phyloP scores from a whole-genome alignment of 805 yeast species.

The Ogataea wickerhamii region DNA sequence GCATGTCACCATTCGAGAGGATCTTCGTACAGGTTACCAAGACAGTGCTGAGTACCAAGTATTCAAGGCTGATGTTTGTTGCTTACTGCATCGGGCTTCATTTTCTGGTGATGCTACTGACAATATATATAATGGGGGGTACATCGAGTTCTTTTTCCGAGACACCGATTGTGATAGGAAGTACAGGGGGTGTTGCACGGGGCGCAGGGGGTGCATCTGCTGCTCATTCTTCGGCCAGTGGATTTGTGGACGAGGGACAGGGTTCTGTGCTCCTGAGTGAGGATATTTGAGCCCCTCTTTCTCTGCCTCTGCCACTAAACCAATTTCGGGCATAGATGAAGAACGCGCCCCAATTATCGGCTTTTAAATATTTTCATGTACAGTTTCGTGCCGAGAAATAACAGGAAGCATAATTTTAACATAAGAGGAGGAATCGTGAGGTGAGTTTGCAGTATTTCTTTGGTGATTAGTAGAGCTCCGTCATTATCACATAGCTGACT shows the following conservation, averaged over 20 bases:
- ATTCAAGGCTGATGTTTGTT: conserved; percentile 69
- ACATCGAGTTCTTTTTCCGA: conserved; percentile 10
- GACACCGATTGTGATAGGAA: conserved; percentile 16
- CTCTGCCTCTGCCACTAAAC: too few relatives aligned
- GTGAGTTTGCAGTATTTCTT: too few relatives aligned
- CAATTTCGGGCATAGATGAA: too few relatives aligned
- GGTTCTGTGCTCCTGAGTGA: background rate
- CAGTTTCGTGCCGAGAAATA: too few relatives aligned
- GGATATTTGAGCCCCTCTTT: too few relatives aligned
- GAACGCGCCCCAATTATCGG: too few relatives aligned
- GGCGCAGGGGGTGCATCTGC: conserved; percentile 12
- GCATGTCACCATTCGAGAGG: conserved; percentile 74
- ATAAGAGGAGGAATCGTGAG: too few relatives aligned
- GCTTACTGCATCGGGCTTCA: conserved; percentile 75
- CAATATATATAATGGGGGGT: conserved; percentile 46
- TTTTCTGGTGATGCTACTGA: conserved; percentile 61
- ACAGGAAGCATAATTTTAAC: too few relatives aligned
- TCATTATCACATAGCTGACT: too few relatives aligned
- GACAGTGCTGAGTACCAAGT: conserved; percentile 68
- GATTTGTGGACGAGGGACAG: conserved; percentile 5
- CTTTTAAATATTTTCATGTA: too few relatives aligned
- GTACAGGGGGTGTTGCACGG: conserved; percentile 28
- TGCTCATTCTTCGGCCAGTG: background rate
- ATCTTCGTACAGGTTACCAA: conserved; percentile 70
- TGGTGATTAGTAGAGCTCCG: too few relatives aligned